phyloP scores from a whole-genome alignment of 1,284 basidiomycete species.

The Malassezia nana region DNA sequence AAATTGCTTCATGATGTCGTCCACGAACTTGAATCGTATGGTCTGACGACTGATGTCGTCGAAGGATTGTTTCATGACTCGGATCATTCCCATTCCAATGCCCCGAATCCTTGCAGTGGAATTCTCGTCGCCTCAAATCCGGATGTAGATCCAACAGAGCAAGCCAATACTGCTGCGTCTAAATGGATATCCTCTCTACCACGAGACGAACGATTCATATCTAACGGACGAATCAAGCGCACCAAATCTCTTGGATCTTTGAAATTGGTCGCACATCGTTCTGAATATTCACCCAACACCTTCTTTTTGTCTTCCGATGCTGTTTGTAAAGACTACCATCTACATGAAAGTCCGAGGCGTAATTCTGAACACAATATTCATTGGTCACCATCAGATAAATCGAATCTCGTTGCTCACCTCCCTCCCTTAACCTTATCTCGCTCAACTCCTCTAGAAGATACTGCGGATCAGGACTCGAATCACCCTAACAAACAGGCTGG shows the following conservation, averaged over 20 bases:
- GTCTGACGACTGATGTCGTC: slow-evolving; percentile 60
- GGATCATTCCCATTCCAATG: background rate
- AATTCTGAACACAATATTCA: background rate
- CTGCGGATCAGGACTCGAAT: background rate
- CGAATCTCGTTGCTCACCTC: background rate
- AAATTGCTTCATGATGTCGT: slow-evolving; percentile 82
- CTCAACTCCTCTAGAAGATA: background rate
- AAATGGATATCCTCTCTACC: slow-evolving; percentile 20
- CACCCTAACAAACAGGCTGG: background rate
- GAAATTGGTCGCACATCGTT: background rate
- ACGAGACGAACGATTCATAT: slow-evolving; percentile 7
- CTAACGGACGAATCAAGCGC: background rate
- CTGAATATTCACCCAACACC: slow-evolving; percentile 11
- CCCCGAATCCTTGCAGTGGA: background rate
- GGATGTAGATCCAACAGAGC: background rate
- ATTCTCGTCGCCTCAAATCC: background rate
- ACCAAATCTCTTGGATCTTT: background rate
- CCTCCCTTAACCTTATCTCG: background rate
- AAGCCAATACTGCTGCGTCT: slow-evolving; percentile 14
- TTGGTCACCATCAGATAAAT: background rate
- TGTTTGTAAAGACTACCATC: too few relatives aligned
- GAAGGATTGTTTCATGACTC: slow-evolving; percentile 50
- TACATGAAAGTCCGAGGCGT: slow-evolving; percentile 7
- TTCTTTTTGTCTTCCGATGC: slow-evolving; percentile 3
- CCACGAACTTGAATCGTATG: slow-evolving; percentile 66